Conservation (phyloP, 768 basidiomycete species). For the Leccinellum rugosiceps region DNA sequence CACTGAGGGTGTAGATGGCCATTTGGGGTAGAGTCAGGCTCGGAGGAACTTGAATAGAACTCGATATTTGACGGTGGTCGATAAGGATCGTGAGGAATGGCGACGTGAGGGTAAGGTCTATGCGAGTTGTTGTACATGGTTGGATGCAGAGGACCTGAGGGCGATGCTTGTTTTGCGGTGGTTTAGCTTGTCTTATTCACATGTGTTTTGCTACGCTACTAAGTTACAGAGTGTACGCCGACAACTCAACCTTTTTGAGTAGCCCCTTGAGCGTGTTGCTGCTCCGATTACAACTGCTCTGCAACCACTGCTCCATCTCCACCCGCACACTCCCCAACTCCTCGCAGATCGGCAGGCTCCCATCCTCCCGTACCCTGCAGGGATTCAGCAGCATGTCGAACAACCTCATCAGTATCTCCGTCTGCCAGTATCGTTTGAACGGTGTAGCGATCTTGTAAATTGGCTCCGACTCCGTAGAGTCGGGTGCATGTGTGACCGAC, state of each 20-base stretch:
- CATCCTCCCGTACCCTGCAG: conserved; percentile 48
- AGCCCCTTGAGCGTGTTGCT: conserved; percentile 77
- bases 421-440: conserved; percentile 96
- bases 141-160: background rate
- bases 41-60: conserved; percentile 29
- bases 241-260: conserved; percentile 76
- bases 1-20: conserved; percentile 31
- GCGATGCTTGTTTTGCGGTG: background rate
- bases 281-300: conserved; percentile 81
- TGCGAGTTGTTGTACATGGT: conserved; percentile 25
- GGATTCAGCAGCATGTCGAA: conserved; percentile 91
- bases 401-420: conserved; percentile 75
- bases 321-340: conserved; percentile 60
- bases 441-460: conserved; percentile 68
- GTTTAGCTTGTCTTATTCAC: conserved; percentile 12
- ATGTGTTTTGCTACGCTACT: conserved; percentile 8
- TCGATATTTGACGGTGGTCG: conserved; percentile 31
- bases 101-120: conserved; percentile 35
- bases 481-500: conserved; percentile 41
- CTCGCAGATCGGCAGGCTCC: conserved; percentile 66
- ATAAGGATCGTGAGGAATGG: conserved; percentile 37
- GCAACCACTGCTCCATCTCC: conserved; percentile 89
- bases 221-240: conserved; percentile 33
- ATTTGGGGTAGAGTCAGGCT: conserved; percentile 23
- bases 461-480: conserved; percentile 29